These are phyloP conservation scores for Stachybotrys elegans DNA, from an alignment of 2,329 filamentous ascomycete species.

Conservation along the genomic window DNA sequence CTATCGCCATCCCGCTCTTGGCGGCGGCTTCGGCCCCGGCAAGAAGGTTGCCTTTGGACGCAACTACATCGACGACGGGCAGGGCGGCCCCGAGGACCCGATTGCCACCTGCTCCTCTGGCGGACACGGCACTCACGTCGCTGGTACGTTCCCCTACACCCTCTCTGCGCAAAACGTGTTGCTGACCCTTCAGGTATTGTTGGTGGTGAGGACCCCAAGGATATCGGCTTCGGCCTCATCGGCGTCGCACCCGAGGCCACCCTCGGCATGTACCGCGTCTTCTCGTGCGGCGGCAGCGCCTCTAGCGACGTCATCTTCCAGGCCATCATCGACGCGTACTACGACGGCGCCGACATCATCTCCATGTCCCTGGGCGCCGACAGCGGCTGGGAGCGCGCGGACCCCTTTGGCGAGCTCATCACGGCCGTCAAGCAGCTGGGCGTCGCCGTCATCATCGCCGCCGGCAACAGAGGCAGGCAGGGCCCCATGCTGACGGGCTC, in stretches of 20 bases:
- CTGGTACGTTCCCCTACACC: not conserved
- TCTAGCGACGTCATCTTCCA: constrained; percentile 17
- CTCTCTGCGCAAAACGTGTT: not conserved
- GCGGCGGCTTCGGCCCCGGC: not conserved
- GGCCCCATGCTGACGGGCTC: constrained; percentile 3
- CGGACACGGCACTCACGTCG: constrained; percentile 4
- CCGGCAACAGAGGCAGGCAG: constrained; percentile 11
- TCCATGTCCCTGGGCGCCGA: constrained; percentile 17
- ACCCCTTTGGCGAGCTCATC: not conserved
- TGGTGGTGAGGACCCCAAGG: constrained; percentile 4
- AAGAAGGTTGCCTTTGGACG: not conserved
- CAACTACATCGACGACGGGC: not conserved
- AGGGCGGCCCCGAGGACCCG: constrained; percentile 3
- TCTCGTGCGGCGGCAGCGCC: constrained; percentile 9
- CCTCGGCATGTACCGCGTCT: constrained; percentile 15
- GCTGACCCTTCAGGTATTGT: constrained; percentile 1
- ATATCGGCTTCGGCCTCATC: constrained; percentile 9
- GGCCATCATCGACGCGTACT: constrained; percentile 17
- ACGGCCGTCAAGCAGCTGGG: not conserved
- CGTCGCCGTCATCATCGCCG: constrained; percentile 15
- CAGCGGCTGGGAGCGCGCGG: not conserved
- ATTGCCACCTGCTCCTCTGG: constrained; percentile 7
- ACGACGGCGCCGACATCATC: constrained; percentile 21
- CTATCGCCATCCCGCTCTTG: not conserved
- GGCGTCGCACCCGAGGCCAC: constrained; percentile 18